Conservation (phyloP, 345 rosid species). For the Hibiscus trionum region DNA sequence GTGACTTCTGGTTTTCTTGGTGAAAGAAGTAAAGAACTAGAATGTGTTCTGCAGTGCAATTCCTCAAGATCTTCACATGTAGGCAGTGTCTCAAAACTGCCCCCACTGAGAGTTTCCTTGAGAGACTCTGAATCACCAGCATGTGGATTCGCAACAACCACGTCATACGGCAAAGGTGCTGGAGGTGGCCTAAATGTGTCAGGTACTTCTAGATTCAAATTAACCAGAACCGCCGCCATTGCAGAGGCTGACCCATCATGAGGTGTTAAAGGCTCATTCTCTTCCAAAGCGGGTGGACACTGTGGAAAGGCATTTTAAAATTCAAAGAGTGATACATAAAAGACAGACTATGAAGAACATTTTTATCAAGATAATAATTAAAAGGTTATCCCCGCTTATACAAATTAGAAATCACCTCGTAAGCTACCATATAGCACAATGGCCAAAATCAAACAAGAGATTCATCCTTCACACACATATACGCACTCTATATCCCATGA, state of each 20-base stretch:
- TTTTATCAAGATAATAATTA: not conserved
- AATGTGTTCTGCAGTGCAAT: slow-evolving; percentile 31
- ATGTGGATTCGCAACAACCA: slow-evolving; percentile 36
- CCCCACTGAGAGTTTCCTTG: slow-evolving; percentile 28
- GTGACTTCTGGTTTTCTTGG: slow-evolving; percentile 43
- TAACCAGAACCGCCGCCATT: slow-evolving; percentile 45
- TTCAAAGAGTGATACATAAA: slow-evolving; percentile 2
- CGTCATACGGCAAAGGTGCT: slow-evolving; percentile 45
- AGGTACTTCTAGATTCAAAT: slow-evolving; percentile 49
- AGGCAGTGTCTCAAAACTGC: slow-evolving; percentile 31
- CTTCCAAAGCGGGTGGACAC: slow-evolving; percentile 59
- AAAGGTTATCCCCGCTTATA: not conserved
- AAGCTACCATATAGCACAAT: not conserved
- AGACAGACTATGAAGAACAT: not conserved
- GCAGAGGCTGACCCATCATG: slow-evolving; percentile 34
- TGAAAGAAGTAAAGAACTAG: slow-evolving; percentile 27
- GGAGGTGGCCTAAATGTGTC: slow-evolving; percentile 40
- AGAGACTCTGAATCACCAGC: slow-evolving; percentile 29
- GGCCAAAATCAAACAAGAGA: not conserved
- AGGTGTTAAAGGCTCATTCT: slow-evolving; percentile 36
- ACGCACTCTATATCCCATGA: no score
- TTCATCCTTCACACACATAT: not conserved
- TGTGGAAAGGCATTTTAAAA: slow-evolving; percentile 21
- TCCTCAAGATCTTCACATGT: slow-evolving; percentile 42
- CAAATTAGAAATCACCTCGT: not conserved